phyloP scores from a whole-genome alignment of 2,329 filamentous ascomycete species.

The Botrytis porri region DNA sequence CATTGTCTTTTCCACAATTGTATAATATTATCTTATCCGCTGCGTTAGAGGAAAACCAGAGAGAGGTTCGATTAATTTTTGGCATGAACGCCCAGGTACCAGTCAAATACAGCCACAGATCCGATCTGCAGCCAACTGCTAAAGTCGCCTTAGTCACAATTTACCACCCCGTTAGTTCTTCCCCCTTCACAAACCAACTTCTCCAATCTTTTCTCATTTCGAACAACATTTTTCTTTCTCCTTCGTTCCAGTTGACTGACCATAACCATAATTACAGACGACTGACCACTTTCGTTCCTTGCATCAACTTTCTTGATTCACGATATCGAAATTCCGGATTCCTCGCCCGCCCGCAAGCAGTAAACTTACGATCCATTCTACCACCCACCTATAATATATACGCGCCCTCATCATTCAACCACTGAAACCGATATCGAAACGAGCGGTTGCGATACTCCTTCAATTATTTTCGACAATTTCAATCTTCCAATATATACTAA shows the following conservation, averaged over 20 bases:
- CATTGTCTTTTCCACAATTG: conserved; percentile 10
- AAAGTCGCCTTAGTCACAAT: conserved; percentile 1
- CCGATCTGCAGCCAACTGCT: conserved; percentile 13
- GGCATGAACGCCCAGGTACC: conserved; percentile 14
- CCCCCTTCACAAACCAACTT: conserved; percentile 11
- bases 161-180: conserved; percentile 1
- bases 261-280: conserved; percentile 20
- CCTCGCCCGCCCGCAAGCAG: conserved; percentile 19
- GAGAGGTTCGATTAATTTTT: conserved; percentile 13
- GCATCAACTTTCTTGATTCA: conserved; percentile 20
- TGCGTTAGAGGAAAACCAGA: not conserved
- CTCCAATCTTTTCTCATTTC: conserved; percentile 1
- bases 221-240: conserved; percentile 12
- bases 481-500: conserved; percentile 12
- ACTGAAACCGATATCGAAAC: conserved; percentile 19
- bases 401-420: conserved; percentile 18
- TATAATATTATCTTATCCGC: not conserved
- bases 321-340: conserved; percentile 24
- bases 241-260: conserved; percentile 18
- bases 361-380: conserved; percentile 12
- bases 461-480: conserved; percentile 9
- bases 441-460: conserved; percentile 17
- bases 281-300: conserved; percentile 29
- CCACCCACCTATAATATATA: conserved; percentile 20
- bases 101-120: conserved; percentile 19